A percentile compares a stretch with the other conserved stretches of the same genome.
Evolutionary conservation across 2,329 filamentous ascomycete genomes (phyloP).

Genomic region (Xylariaceae sp.): DNA sequence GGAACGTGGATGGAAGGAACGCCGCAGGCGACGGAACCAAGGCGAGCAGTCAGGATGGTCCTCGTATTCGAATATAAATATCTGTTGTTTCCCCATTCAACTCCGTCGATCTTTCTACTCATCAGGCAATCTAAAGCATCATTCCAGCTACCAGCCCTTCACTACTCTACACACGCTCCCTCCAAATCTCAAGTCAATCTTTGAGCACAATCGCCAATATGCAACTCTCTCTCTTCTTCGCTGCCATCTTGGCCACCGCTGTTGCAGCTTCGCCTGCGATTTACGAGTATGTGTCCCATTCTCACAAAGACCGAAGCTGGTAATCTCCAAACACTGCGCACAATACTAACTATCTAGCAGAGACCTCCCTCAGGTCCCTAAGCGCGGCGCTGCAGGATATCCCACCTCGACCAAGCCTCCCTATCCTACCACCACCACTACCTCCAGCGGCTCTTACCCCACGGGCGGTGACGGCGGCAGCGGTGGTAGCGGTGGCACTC

Average conservation of each 20-base stretch:
- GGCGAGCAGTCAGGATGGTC: too few relatives aligned
- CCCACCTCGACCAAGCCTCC: too few relatives aligned
- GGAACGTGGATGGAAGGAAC: too few relatives aligned
- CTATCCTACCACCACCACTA: too few relatives aligned
- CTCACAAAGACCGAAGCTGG: too few relatives aligned
- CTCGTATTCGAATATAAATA: conserved; percentile 22
- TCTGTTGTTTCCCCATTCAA: conserved; percentile 8
- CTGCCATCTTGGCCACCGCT: conserved; percentile 26
- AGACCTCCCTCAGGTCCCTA: too few relatives aligned
- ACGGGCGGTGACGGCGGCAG: conserved; percentile 7
- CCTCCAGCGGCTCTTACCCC: too few relatives aligned
- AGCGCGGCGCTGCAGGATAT: too few relatives aligned
- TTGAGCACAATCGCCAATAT: conserved; percentile 24
- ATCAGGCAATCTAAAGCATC: conserved; percentile 14
- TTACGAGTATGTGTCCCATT: too few relatives aligned
- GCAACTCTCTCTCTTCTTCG: conserved; percentile 26
- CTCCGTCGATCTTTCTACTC: conserved; percentile 11
- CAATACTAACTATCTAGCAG: too few relatives aligned
- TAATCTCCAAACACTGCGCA: too few relatives aligned
- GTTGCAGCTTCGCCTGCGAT: conserved; percentile 22
- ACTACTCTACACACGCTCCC: conserved; percentile 15
- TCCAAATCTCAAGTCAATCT: conserved; percentile 17
- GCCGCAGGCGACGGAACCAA: too few relatives aligned
- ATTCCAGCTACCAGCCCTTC: conserved; percentile 21
- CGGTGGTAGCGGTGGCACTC: neutral